Evolutionary conservation across 768 basidiomycete species (phyloP), one percentile per base, ranked within the genome.

Genomic region (Mycena vitilis): DNA sequence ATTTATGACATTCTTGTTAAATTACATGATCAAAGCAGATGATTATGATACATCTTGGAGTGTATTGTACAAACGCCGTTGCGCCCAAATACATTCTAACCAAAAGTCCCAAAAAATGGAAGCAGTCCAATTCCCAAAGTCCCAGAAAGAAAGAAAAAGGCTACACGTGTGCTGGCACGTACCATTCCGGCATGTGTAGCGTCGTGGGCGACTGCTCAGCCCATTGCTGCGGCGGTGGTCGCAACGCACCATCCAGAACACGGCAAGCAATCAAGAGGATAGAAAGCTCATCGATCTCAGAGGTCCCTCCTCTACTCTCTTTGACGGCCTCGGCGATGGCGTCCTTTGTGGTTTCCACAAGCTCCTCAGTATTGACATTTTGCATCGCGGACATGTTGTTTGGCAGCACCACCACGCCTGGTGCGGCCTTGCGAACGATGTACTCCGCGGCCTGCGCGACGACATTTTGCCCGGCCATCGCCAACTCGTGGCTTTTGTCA

Each of bases 321-420:
- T 91, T 91, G 45, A 95, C 93, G 45, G 94, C 94, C 75, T 90
- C 88, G 40, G 93, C 94, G 67, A 95, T 93, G 22, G 93, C 94
- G 65, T 82, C 84, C 67, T 87, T 85, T 47, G 86, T 86, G 60
- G 84, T 84, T 68, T 86, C 83, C 23, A 85, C 84, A 70, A 88
- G 77, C 68, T 87, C 85, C 65, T 80, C 81, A 44, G 87, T 83
- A 47, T 84, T 85, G 58, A 87, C 85, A 56, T 82, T 83, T 73
- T 85, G 85, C 42, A 85, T 83, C 20, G 84, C 83, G 20, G 81
- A 78, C 13, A 78, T 78, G 72, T 83, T 81, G 25, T 79, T 77
- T 52, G 79, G 83, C 58, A 78, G 78, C 18, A 78, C 78, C 16
- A 78, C 65, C 25, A 56, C 60, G 30, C 81, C 81, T 79, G 57